Conservation (phyloP, 345 rosid species). For the Gossypium thurberi region DNA sequence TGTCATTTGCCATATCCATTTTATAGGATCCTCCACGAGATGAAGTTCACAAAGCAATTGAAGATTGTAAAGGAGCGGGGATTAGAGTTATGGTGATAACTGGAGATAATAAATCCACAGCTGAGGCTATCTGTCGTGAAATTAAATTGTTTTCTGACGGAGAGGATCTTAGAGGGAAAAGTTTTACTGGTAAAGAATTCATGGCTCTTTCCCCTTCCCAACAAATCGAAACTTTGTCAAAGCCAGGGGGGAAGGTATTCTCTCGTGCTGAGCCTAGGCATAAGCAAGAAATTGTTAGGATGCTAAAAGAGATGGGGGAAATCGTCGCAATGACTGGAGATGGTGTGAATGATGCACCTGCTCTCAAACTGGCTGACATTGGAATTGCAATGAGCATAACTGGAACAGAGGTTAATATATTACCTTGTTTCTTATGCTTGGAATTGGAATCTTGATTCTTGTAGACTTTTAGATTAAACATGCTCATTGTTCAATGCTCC, state of each 20-base stretch:
- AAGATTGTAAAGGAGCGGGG: conserved; percentile 78
- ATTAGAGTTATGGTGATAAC: conserved; percentile 88
- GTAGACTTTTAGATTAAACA: neutral
- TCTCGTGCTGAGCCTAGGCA: conserved; percentile 91
- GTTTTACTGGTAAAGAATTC: conserved; percentile 77
- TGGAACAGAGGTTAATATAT: conserved; percentile 76
- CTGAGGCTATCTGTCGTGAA: conserved; percentile 82
- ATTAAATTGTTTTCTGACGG: conserved; percentile 48
- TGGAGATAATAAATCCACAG: conserved; percentile 94
- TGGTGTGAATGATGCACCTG: conserved; percentile 98
- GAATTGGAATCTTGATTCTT: neutral
- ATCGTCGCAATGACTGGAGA: conserved; percentile 99
- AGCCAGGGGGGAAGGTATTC: conserved; percentile 76
- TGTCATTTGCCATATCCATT: neutral
- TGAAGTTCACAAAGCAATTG: conserved; percentile 67
- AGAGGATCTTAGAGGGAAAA: conserved; percentile 55
- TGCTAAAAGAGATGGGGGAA: conserved; percentile 83
- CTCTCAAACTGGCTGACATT: conserved; percentile 88
- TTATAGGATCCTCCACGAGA: conserved; percentile 89
- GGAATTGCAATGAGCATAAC: conserved; percentile 96
- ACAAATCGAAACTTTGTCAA: conserved; percentile 44
- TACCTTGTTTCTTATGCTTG: neutral
- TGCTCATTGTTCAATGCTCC: conserved; percentile 9
- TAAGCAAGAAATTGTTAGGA: conserved; percentile 86
- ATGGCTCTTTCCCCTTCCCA: conserved; percentile 48